phyloP scores from a whole-genome alignment of 2,329 filamentous ascomycete species.

The Colletotrichum zoysiae region DNA sequence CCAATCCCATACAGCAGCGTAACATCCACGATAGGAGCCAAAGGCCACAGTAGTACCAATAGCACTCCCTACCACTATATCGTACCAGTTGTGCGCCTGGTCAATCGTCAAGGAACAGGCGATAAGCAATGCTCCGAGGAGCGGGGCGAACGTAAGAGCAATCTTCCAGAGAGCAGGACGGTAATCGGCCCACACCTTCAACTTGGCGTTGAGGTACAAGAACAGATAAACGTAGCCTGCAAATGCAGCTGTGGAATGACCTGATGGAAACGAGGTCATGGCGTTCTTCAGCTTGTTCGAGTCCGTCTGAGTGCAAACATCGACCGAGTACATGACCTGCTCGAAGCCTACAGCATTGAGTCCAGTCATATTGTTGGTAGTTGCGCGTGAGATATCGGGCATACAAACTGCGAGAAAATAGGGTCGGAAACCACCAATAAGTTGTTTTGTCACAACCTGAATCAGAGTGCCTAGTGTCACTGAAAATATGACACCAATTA shows the following conservation, averaged over 20 bases:
- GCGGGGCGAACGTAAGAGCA: conserved; percentile 66
- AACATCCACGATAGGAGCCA: conserved; percentile 74
- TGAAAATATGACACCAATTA: conserved; percentile 71
- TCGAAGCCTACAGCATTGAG: conserved; percentile 64
- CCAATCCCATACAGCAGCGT: conserved; percentile 78
- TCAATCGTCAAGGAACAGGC: conserved; percentile 73
- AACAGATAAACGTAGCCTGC: conserved; percentile 74
- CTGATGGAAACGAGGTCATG: conserved; percentile 76
- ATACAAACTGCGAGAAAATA: conserved; percentile 75
- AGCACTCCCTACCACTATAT: conserved; percentile 72
- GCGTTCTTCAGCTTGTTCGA: conserved; percentile 68
- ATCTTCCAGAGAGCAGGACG: conserved; percentile 78
- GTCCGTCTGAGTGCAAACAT: conserved; percentile 70
- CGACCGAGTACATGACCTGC: conserved; percentile 73
- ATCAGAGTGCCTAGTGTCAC: conserved; percentile 72
- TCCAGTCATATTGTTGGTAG: conserved; percentile 55
- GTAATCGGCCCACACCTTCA: conserved; percentile 77
- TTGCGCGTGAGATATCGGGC: conserved; percentile 62
- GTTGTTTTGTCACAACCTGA: conserved; percentile 75
- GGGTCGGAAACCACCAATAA: conserved; percentile 73
- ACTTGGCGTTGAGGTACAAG: conserved; percentile 78
- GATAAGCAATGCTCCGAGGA: conserved; percentile 71
- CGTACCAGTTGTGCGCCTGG: conserved; percentile 78
- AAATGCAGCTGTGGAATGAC: conserved; percentile 75
- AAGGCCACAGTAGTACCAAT: conserved; percentile 75